Evolutionary conservation across 192 early-diverging fungal species (phyloP).

Genomic region (Backusella macrospora): DNA sequence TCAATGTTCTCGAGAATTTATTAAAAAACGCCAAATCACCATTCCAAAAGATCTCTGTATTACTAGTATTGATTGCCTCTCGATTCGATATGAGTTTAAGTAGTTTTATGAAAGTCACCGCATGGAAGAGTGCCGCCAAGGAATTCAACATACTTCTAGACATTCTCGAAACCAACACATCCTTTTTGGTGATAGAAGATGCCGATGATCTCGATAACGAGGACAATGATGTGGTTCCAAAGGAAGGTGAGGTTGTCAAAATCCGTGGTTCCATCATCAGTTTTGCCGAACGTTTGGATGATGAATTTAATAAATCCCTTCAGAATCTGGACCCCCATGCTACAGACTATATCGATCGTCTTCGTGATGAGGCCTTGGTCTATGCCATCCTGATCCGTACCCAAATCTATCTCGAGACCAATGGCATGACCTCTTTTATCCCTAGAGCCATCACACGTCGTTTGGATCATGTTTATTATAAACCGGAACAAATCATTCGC

Average conservation of each 20-base stretch:
- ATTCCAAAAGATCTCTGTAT: slow-evolving; percentile 80
- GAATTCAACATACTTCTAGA: slow-evolving; percentile 79
- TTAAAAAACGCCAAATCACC: slow-evolving; percentile 64
- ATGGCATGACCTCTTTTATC: slow-evolving; percentile 57
- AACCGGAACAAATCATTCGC: slow-evolving; percentile 86
- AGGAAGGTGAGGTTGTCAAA: slow-evolving; percentile 52
- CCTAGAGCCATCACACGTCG: slow-evolving; percentile 83
- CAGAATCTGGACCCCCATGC: slow-evolving; percentile 97
- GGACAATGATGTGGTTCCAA: slow-evolving; percentile 58
- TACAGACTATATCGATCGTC: slow-evolving; percentile 91
- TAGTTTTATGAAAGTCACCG: slow-evolving; percentile 76
- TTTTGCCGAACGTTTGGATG: slow-evolving; percentile 91
- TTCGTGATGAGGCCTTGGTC: slow-evolving; percentile 85
- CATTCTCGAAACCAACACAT: slow-evolving; percentile 73
- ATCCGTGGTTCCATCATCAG: slow-evolving; percentile 86
- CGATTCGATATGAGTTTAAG: slow-evolving; percentile 82
- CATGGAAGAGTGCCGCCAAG: slow-evolving; percentile 76
- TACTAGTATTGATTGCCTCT: slow-evolving; percentile 83
- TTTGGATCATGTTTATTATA: slow-evolving; percentile 96
- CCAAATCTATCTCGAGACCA: slow-evolving; percentile 82
- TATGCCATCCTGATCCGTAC: slow-evolving; percentile 88
- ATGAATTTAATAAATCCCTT: slow-evolving; percentile 94
- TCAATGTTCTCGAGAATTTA: slow-evolving; percentile 67
- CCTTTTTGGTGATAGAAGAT: slow-evolving; percentile 70
- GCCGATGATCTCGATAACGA: slow-evolving; percentile 66